Base-by-base conservation (phyloP, 345 rosid genomes). In the Eutrema japonicum region DNA sequence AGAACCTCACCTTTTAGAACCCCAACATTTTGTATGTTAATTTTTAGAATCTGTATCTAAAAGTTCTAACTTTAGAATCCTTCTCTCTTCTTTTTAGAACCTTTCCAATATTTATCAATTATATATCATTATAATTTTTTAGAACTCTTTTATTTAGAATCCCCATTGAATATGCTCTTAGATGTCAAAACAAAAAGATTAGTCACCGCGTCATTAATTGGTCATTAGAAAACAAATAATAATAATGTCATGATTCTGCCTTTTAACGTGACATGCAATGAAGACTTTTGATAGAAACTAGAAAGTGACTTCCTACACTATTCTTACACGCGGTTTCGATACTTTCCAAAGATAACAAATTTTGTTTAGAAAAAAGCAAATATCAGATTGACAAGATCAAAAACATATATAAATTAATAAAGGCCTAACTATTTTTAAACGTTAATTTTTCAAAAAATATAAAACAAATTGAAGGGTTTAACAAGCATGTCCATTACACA, bases 321-420 rank as follows among this genome's bases (percentile, higher is more conserved):
- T 65, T 77, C 80, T 77, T 52, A 66, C 63, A 77, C 80, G 80
- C 80, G 80, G 76, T 77, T 77, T 71, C 50, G 42, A 43, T 65
- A 77, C 49, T 77, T 77, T 71, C 63, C 48, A 27, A 41, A 22
- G 3, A 16, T 40, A 58, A 18, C 10, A 37, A 55, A 45, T 14
- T 4, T 2, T 57, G 5, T n/a, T 27, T 42, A 4, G 1, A 4
- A 6, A 12, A 38, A 64, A 38, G 38, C 13, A 48, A 36, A 46
- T 3, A 40, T 56, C 47, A 27, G 47, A 64, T 22, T 49, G 67
- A 53, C 27, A 45, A 64, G 66, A 63, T 49, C 40, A 4, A 40
- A 52, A 52, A 57, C 64, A 43, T 30, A 41, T 46, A 70, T 11
- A 41, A 9, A 53, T 47, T 8, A 53, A 6, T 52, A 29, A 67